Evolutionary conservation across 1,139 yeast species (phyloP).

Genomic region (Kurtzmaniella quercitrusa): DNA sequence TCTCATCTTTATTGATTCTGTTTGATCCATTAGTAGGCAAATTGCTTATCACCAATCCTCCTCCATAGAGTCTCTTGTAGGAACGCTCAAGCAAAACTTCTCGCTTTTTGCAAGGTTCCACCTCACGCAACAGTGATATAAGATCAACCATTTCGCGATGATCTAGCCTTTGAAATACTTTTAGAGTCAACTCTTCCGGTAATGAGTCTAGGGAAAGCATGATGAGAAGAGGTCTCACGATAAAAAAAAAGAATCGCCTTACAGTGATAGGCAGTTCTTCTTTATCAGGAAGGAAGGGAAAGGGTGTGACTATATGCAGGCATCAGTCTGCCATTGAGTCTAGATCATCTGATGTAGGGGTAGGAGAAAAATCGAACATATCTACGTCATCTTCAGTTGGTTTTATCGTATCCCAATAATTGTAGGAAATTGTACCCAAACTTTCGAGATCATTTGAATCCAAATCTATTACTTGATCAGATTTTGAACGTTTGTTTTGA

Average conservation of each 20-base stretch:
- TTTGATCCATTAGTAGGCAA: conserved; percentile 4
- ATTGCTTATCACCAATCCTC: conserved; percentile 14
- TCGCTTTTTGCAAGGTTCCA: conserved; percentile 3
- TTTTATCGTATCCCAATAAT: conserved; percentile 35
- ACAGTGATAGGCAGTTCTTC: too few relatives aligned
- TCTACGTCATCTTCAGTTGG: conserved; percentile 24
- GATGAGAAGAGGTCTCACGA: background rate
- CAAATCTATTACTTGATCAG: background rate
- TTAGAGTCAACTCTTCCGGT: conserved; percentile 24
- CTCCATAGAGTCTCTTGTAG: conserved; percentile 22
- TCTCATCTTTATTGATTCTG: conserved; percentile 10
- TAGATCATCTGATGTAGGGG: conserved; percentile 1
- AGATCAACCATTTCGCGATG: conserved; percentile 19
- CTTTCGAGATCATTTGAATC: conserved; percentile 9
- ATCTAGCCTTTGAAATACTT: conserved; percentile 19
- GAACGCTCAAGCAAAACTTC: conserved; percentile 8
- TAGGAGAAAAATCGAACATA: conserved; percentile 18
- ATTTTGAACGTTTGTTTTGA: background rate
- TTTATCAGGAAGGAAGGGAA: too few relatives aligned
- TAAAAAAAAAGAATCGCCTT: too few relatives aligned
- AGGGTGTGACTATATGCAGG: too few relatives aligned
- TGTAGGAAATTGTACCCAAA: conserved; percentile 24
- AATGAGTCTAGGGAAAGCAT: conserved; percentile 11
- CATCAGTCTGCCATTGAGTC: background rate
- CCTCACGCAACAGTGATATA: conserved; percentile 10